Percentiles rank a stretch among this genome's conserved stretches.
Evolutionary conservation across 768 basidiomycete genomes (phyloP).

Genomic region (Kwoniella dendrophila): DNA sequence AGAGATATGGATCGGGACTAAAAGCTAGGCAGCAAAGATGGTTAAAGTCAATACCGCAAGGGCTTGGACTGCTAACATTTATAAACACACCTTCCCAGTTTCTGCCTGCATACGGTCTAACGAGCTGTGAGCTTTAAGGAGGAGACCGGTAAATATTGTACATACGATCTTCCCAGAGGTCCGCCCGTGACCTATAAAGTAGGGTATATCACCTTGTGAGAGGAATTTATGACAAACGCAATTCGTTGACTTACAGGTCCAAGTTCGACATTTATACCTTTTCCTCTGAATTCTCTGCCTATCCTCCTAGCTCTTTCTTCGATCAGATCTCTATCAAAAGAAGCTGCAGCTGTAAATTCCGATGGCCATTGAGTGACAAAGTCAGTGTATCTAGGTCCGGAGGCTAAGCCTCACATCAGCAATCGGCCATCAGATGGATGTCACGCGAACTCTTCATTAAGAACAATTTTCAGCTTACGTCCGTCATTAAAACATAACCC

Average conservation of each 20-base stretch:
- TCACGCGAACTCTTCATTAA: background rate
- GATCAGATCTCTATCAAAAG: constrained; percentile 73
- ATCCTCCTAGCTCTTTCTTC: constrained; percentile 75
- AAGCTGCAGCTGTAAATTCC: constrained; percentile 47
- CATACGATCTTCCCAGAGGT: constrained; percentile 50
- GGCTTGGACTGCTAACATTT: constrained; percentile 20
- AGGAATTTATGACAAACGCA: background rate
- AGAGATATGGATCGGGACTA: constrained; percentile 49
- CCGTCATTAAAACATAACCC: constrained; percentile 51
- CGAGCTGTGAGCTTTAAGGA: background rate
- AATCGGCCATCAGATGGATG: background rate
- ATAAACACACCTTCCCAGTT: constrained; percentile 52
- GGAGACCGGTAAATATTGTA: background rate
- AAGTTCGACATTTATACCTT: constrained; percentile 79
- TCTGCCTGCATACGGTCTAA: constrained; percentile 46
- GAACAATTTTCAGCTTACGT: constrained; percentile 28
- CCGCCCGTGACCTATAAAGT: constrained; percentile 53
- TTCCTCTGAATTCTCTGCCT: constrained; percentile 78
- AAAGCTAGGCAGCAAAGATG: constrained; percentile 35
- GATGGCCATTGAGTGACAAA: constrained; percentile 54
- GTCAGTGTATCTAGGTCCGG: constrained; percentile 51
- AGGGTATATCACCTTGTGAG: too few species aligned
- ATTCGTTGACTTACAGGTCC: constrained; percentile 36
- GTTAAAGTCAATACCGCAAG: background rate
- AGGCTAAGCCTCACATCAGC: constrained; percentile 23